A percentile compares a stretch with the other conserved stretches of the same genome.
phyloP scores from a whole-genome alignment of 2,329 filamentous ascomycete genomes.

The Exserohilum turcica region DNA sequence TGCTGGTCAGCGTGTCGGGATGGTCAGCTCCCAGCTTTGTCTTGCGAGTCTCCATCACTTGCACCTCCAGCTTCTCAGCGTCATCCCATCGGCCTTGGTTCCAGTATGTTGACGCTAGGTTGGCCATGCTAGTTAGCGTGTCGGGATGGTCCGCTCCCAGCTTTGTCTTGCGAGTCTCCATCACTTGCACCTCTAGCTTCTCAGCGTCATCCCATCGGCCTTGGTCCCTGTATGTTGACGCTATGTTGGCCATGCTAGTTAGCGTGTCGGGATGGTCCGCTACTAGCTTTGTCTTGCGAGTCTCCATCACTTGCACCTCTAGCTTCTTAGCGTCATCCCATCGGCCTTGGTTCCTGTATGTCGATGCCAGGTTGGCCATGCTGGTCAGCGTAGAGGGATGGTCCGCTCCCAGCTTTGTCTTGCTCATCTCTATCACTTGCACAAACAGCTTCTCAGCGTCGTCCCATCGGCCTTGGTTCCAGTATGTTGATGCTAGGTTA shows the following conservation, averaged over 20 bases:
- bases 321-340: neutral
- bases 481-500: neutral
- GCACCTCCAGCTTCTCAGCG: neutral
- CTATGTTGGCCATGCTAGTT: neutral
- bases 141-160: conserved; percentile 9
- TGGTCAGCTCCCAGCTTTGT: neutral
- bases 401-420: neutral
- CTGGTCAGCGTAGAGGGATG: neutral
- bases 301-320: neutral
- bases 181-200: neutral
- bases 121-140: conserved; percentile 13
- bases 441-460: neutral
- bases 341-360: neutral
- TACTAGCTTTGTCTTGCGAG: neutral
- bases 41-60: neutral
- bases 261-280: neutral
- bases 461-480: neutral
- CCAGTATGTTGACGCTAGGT: neutral
- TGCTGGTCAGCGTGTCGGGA: conserved; percentile 1
- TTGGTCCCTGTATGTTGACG: neutral
- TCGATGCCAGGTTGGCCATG: neutral
- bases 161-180: neutral
- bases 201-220: neutral
- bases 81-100: neutral
- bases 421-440: neutral